Evolutionary conservation across 352 stramenopile genomes (phyloP).

Genomic region (Hyaloperonospora brassicae): DNA sequence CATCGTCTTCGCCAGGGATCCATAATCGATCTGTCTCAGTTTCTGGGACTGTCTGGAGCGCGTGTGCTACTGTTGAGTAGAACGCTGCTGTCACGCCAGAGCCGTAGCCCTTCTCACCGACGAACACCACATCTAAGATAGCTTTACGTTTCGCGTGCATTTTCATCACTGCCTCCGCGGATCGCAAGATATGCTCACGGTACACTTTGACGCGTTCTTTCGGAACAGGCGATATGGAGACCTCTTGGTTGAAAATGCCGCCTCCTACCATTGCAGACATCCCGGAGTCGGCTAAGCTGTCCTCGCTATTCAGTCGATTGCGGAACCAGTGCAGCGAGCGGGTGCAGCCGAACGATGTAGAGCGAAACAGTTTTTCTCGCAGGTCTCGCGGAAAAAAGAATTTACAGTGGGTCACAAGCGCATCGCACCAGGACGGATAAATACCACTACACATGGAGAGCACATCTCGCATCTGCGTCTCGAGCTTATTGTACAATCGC

Average conservation of each 20-base stretch:
- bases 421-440: conserved; percentile 75
- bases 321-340: conserved; percentile 79
- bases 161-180: conserved; percentile 75
- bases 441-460: conserved; percentile 76
- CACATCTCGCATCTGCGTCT: conserved; percentile 73
- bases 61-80: conserved; percentile 69
- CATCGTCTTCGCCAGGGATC: conserved; percentile 48
- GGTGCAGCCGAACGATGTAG: conserved; percentile 72
- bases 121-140: conserved; percentile 79
- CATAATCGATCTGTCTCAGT: conserved; percentile 44
- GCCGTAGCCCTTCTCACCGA: conserved; percentile 78
- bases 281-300: conserved; percentile 12
- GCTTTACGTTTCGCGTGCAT: conserved; percentile 79
- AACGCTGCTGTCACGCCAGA: conserved; percentile 80
- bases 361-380: conserved; percentile 63
- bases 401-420: conserved; percentile 62
- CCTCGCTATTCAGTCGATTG: conserved; percentile 55
- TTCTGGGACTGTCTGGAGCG: conserved; percentile 48
- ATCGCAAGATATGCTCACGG: conserved; percentile 64
- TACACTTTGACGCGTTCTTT: conserved; percentile 84
- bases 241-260: conserved; percentile 68
- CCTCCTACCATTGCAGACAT: conserved; percentile 21
- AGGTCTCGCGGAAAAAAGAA: conserved; percentile 77
- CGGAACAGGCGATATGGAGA: conserved; percentile 73
- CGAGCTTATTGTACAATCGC: conserved; percentile 73